phyloP scores from a whole-genome alignment of 2,329 filamentous ascomycete genomes.

The Microdochium bolleyi region DNA sequence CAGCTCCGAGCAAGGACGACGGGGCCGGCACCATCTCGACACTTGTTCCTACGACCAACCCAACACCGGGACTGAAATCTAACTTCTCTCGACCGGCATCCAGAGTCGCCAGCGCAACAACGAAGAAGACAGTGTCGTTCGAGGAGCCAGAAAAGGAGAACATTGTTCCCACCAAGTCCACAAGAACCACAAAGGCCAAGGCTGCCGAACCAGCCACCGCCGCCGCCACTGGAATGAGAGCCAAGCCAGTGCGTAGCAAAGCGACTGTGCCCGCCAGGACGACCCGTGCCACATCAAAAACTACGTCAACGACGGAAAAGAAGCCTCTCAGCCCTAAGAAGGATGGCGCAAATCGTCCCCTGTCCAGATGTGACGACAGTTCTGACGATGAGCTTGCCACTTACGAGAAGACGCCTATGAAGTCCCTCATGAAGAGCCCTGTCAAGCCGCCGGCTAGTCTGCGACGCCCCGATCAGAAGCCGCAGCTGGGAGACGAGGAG shows the following conservation, averaged over 20 bases:
- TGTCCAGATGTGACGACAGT: conserved; percentile 30
- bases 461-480: background rate
- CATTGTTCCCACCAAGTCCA: conserved; percentile 31
- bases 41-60: conserved; percentile 17
- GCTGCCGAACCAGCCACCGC: conserved; percentile 9
- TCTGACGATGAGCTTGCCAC: conserved; percentile 55
- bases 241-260: conserved; percentile 40
- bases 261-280: conserved; percentile 21
- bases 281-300: conserved; percentile 24
- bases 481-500: background rate
- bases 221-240: conserved; percentile 28
- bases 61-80: conserved; percentile 29
- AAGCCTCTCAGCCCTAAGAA: conserved; percentile 58
- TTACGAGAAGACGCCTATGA: conserved; percentile 40
- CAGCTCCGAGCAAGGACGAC: conserved; percentile 26
- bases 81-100: conserved; percentile 23
- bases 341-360: conserved; percentile 44
- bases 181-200: conserved; percentile 16
- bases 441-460: conserved; percentile 35
- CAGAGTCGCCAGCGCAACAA: conserved; percentile 7
- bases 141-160: conserved; percentile 61
- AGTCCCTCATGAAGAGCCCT: conserved; percentile 46
- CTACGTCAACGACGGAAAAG: conserved; percentile 19
- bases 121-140: conserved; percentile 56
- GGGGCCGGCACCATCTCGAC: conserved; percentile 27